Conservation (phyloP, 768 basidiomycete genomes). For the Tulasnella sp. region DNA sequence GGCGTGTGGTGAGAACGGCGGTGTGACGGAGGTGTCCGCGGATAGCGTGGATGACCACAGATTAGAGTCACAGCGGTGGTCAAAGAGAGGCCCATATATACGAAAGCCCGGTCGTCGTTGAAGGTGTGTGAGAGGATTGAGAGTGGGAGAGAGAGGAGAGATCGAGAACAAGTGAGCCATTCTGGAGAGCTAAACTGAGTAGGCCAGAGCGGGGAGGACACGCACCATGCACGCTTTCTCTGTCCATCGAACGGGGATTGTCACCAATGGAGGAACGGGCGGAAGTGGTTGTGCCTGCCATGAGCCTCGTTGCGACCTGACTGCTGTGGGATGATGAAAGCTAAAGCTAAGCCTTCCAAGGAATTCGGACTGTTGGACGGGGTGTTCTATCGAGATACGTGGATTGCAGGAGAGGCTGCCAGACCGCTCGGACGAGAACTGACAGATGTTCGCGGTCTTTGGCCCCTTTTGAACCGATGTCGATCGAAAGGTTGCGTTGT, state of each 20-base stretch:
- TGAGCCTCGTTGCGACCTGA: neutral
- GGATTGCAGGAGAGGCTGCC: neutral
- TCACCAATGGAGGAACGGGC: neutral
- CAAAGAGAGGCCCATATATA: neutral
- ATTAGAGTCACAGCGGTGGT: neutral
- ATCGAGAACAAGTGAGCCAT: neutral
- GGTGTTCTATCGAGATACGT: neutral
- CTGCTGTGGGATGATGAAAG: neutral
- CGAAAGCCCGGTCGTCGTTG: neutral
- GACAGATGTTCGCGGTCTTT: neutral
- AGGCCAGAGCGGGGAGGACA: neutral
- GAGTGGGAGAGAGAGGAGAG: neutral
- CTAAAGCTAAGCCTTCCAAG: neutral
- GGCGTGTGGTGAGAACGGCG: neutral
- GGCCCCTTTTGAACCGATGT: neutral
- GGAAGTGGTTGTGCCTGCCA: neutral
- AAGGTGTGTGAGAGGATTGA: neutral
- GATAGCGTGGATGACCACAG: conserved; percentile 1
- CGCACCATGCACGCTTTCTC: neutral
- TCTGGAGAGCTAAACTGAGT: neutral
- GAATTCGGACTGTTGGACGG: neutral
- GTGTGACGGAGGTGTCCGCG: neutral
- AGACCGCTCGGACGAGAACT: neutral
- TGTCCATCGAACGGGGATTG: neutral
- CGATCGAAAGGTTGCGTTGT: neutral